Percentiles rank a stretch among this genome's conserved stretches.
These are phyloP conservation scores for Blastobotrys muscicola DNA, from an alignment of 805 yeast genomes.

Conservation along the genomic window DNA sequence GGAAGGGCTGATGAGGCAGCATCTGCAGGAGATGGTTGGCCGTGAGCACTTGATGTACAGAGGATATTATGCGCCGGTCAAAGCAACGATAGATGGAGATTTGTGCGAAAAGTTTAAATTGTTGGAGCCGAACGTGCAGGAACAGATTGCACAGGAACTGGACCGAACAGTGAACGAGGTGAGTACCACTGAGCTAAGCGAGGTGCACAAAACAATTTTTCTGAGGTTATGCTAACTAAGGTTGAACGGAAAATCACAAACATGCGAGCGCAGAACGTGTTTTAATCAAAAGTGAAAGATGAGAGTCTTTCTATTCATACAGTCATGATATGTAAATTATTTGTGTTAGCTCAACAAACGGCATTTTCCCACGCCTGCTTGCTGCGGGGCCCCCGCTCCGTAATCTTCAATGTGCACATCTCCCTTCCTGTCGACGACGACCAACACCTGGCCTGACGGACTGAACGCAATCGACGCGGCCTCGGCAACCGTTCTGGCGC, in stretches of 20 bases:
- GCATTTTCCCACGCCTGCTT: slow-evolving; percentile 26
- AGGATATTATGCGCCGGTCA: slow-evolving; percentile 73
- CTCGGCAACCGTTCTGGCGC: slow-evolving; percentile 61
- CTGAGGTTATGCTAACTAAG: neutral
- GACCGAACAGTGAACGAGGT: slow-evolving; percentile 23
- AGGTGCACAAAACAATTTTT: neutral
- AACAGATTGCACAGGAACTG: slow-evolving; percentile 24
- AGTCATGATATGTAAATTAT: neutral
- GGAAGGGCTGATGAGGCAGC: slow-evolving; percentile 33
- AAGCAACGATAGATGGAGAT: slow-evolving; percentile 81
- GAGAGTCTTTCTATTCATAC: neutral
- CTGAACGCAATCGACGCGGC: slow-evolving; percentile 75
- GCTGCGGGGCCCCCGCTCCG: slow-evolving; percentile 71
- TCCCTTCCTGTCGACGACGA: slow-evolving; percentile 75
- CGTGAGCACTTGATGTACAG: slow-evolving; percentile 61
- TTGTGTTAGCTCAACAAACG: slow-evolving; percentile 16
- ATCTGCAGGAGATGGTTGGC: slow-evolving; percentile 39
- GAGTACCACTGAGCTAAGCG: slow-evolving; percentile 4
- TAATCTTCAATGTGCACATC: slow-evolving; percentile 71
- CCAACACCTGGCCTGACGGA: slow-evolving; percentile 70
- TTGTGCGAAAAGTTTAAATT: slow-evolving; percentile 49
- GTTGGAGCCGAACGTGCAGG: slow-evolving; percentile 16
- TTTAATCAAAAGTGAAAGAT: slow-evolving; percentile 6
- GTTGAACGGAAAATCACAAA: slow-evolving; percentile 26
- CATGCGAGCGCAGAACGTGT: slow-evolving; percentile 21